phyloP scores from a whole-genome alignment of 1,284 basidiomycete genomes.

The Cryptococcus sp. region DNA sequence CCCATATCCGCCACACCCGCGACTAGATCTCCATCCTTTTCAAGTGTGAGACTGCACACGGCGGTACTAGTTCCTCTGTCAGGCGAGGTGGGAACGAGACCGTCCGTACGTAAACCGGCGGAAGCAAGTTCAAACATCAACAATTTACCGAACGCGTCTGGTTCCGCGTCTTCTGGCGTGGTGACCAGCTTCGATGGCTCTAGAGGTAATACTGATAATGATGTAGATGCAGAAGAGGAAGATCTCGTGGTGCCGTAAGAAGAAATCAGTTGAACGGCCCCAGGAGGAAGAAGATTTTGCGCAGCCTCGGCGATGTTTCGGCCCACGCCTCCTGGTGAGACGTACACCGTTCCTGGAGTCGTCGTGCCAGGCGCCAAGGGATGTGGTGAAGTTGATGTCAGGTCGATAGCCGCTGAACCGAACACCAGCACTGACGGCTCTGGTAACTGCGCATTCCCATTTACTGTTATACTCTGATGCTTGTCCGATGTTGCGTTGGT shows the following conservation, averaged over 20 bases:
- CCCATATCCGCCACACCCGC: conserved; percentile 91
- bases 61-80: conserved; percentile 15
- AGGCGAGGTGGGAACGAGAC: conserved; percentile 57
- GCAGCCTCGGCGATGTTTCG: conserved; percentile 92
- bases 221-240: background rate
- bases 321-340: conserved; percentile 86
- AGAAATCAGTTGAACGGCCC: conserved; percentile 53
- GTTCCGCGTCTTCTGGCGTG: conserved; percentile 53
- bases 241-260: conserved; percentile 38
- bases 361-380: conserved; percentile 63
- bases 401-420: conserved; percentile 83
- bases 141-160: conserved; percentile 69
- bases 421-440: conserved; percentile 62
- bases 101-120: conserved; percentile 79
- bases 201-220: background rate
- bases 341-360: conserved; percentile 69
- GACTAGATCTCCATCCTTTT: conserved; percentile 68
- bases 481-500: too few species aligned
- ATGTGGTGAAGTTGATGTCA: conserved; percentile 61
- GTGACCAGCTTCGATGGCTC: background rate
- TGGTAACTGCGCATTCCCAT: conserved; percentile 9
- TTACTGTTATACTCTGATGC: too few species aligned
- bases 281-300: conserved; percentile 34
- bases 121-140: conserved; percentile 61
- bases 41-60: conserved; percentile 72